Base-by-base conservation (phyloP, 2,329 filamentous ascomycete genomes). In the Fusarium sterilihyphosum region DNA sequence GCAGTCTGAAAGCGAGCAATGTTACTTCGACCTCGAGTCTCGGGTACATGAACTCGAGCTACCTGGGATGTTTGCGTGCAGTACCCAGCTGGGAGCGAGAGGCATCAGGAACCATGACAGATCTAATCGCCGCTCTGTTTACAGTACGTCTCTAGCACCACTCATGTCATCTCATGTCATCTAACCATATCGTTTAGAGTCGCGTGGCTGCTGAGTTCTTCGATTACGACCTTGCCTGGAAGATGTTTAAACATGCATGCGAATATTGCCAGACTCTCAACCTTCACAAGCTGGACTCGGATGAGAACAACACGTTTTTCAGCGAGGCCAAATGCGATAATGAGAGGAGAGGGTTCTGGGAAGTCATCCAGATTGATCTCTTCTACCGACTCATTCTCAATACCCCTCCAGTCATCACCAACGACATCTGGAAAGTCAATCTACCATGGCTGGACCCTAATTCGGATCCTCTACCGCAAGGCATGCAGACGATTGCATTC, bases 141-240 rank as follows among this genome's bases (percentile, higher is more conserved):
- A 70, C 79, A 63, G 80, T 81, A 50, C 52, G 69, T 52, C 24
- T 9, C 7, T 4, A 17, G 4, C 8, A 26, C 24, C 13, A n/a
- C 10, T 14, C 1, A 7, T 18, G 1, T 10, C 4, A 7, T 18
- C 1, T 10, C 4, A 10, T 18, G 22, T 35, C n/a, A n/a, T 26
- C 49, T 77, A n/a, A 61, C 29, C 10, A 18, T n/a, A 0, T n/a
- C 3, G 16, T 24, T 0, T 10, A 81, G 79, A 79, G 75, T 17
- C 79, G 79, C 13, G 66, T 81, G 12, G 77, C 80, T 11, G 78
- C 76, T 12, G 78, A 80, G 16, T 80, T 70, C 37, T 81, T 81
- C n/a, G 80, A 82, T 40, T 79, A 81, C 22, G 79, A 81, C 14
- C 66, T 81, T 4, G 76, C 77, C 22, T 82, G 80, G 80, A 73